Evolutionary conservation across 257 asterid genomes (phyloP), one percentile per base, ranked within the genome.

Genomic region (Nyctanthes arbortristis): DNA sequence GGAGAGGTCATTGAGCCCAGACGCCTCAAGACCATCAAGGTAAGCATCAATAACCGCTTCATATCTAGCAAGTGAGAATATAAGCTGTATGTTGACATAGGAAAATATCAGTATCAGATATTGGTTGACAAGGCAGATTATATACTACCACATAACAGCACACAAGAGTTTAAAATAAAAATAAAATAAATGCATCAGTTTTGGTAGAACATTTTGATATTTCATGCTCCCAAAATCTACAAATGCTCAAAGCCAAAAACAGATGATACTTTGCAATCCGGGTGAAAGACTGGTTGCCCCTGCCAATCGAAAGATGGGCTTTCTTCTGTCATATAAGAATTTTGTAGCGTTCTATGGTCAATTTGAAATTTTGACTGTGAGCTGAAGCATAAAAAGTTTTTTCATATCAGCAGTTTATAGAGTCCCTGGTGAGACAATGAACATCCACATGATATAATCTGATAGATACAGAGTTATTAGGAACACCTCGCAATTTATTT

Each of bases 21-120:
- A 94, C 2, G 97, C 97, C 79, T 91, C 99, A 45, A 94, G 99
- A 73, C 99, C 99, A 75, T 91, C 97, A 57, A 94, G 85, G 96
- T 91, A 94, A 77, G 99, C 98, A 85, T 94, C 98, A 58, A 94
- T 91, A 6, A 91, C 99, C 55, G 95, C 96, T 83, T 94, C 99
- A 64, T 94, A 94, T 89, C 99, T 88, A 29, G 90, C 87, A 56
- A 94, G 80, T 61, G 99, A 94, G 89, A 91, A 94, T 67, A 91
- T 93, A 45, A 93, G 99, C 98, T 93, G 98, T 75, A 80, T 25
- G 64, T 16, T 69, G 16, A 64, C 71, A 52, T 24, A 10, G 16
- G 35, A 67, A 18, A 77, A 35, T 18, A 75, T 63, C 69, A 52
- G 69, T 18, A 28, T 81, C 49, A 81, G 61, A 52, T 52, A 9